These are phyloP conservation scores for Aspergillus avenaceus DNA, from an alignment of 495 filamentous ascomycete genomes.

Conservation along the genomic window DNA sequence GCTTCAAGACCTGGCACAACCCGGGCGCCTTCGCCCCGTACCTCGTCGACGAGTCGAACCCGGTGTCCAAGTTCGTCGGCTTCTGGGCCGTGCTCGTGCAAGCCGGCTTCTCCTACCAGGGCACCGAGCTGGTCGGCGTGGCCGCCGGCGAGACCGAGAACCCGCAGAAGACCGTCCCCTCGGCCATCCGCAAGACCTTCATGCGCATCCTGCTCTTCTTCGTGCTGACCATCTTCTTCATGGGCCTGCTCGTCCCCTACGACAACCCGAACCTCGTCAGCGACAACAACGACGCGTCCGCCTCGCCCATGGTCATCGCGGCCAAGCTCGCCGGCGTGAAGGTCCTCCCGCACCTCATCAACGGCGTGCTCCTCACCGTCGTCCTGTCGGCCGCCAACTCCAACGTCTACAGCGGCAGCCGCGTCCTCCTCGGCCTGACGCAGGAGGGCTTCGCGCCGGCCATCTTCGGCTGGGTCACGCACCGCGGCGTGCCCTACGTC, in stretches of 20 bases:
- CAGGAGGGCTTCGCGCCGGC: conserved; percentile 52
- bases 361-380: conserved; percentile 65
- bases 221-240: conserved; percentile 64
- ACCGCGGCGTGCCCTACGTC: conserved; percentile 41
- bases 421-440: conserved; percentile 56
- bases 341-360: conserved; percentile 66
- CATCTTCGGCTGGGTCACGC: conserved; percentile 41
- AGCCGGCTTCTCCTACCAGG: conserved; percentile 44
- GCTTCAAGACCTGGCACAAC: conserved; percentile 59
- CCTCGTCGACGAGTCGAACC: conserved; percentile 56
- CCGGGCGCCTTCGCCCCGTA: conserved; percentile 60
- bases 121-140: conserved; percentile 66
- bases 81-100: conserved; percentile 38
- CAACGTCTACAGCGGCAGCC: conserved; percentile 68
- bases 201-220: conserved; percentile 68
- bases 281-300: conserved; percentile 49
- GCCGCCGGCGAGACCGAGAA: conserved; percentile 69
- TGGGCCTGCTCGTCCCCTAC: conserved; percentile 61
- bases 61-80: conserved; percentile 47
- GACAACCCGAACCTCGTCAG: conserved; percentile 25
- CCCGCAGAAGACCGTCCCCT: conserved; percentile 58
- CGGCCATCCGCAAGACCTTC: conserved; percentile 66
- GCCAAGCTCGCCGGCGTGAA: conserved; percentile 57
- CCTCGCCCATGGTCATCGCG: conserved; percentile 58
- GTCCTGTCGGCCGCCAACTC: conserved; percentile 68